Base-by-base conservation (phyloP, 164 flowering plant genomes). In the Cinnamomum chago region DNA sequence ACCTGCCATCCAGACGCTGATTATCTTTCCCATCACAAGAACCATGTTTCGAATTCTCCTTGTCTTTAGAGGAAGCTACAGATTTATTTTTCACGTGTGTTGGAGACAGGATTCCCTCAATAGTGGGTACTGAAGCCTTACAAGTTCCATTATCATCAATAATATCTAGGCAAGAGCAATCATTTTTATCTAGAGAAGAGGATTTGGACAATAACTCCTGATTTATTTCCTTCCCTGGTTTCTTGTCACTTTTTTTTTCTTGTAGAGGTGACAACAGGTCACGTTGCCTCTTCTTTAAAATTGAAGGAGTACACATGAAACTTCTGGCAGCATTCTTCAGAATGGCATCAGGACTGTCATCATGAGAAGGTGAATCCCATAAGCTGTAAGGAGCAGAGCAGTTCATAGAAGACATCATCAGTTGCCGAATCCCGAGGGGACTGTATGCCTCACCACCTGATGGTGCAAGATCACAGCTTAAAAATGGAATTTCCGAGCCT, bases 351-450 rank as follows among this genome's bases (percentile, higher is more conserved):
- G 97, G 95, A 72, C 90, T 90, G 76, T 74, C 83, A 73, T 88
- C 93, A 52, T 83, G 85, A 40, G 88, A 76, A 62, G 95, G 98
- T 72, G 99, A 90, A 78, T 89, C 97, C 92, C 97, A 94, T 72
- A 91, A 76, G 74, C 87, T 86, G 76, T 83, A 89, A 58, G 99
- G 97, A 50, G 92, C 81, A n/a, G 88, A 81, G 75, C 87, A 87
- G 79, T 88, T 86, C 82, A 84, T 76, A 47, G 73, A 88, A 73
- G 93, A 83, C 87, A 91, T 90, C 93, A 88, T 88, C 69, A 88
- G 79, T 78, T 91, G 97, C 60, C 98, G 95, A 65, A 92, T 89
- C 23, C 99, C 99, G 70, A 96, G 92, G n/a, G 99, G 99, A 81
- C 99, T 96, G 73, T 84, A 96, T 70, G 93, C 99, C 79, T 89